Percentiles rank a stretch among this genome's conserved stretches.
Conservation (phyloP, 306 rosid species). For the Ormosia emarginata region DNA sequence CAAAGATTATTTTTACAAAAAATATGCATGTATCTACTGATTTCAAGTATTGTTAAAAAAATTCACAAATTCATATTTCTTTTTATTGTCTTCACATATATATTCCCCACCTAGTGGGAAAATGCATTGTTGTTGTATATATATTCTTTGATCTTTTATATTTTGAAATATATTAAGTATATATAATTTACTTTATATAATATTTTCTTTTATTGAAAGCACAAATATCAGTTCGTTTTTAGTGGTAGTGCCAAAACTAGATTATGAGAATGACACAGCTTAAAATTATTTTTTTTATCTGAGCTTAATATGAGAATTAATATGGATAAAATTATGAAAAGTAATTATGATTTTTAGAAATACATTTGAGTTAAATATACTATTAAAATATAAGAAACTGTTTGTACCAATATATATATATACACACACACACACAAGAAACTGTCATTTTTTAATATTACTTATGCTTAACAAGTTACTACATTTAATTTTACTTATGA, state of each 20-base stretch:
- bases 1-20: background rate
- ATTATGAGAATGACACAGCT: background rate
- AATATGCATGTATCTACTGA: background rate
- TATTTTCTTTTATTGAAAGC: background rate
- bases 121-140: no score
- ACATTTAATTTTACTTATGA: background rate
- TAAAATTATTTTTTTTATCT: no score
- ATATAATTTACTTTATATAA: background rate
- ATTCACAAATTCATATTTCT: background rate
- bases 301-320: background rate
- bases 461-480: background rate
- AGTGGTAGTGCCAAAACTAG: background rate
- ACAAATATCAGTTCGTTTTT: background rate
- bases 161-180: background rate
- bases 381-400: background rate
- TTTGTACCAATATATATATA: no score
- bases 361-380: background rate
- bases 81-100: background rate
- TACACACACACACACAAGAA: background rate
- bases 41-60: background rate
- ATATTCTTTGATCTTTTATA: background rate
- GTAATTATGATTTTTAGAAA: background rate
- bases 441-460: background rate
- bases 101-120: no score
- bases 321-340: background rate